Evolutionary conservation across 2,329 filamentous ascomycete species (phyloP).

Genomic region (Teratosphaeria viscida): DNA sequence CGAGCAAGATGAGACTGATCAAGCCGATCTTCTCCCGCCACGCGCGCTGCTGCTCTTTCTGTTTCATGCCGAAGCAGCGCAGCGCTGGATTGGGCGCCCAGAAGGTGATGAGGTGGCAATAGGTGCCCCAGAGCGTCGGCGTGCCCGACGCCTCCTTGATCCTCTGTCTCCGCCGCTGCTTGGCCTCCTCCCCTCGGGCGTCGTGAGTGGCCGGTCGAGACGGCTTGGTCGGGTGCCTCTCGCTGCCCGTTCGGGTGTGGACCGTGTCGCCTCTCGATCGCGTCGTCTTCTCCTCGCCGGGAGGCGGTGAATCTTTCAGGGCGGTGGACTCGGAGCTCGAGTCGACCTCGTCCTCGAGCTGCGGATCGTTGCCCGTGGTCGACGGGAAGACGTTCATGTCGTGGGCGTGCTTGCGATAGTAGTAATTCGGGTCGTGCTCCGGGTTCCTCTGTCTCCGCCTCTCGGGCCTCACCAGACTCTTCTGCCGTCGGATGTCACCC

Average conservation of each 20-base stretch:
- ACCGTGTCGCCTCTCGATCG: background rate
- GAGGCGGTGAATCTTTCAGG: slow-evolving; percentile 30
- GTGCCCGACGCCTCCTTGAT: slow-evolving; percentile 55
- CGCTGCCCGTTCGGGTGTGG: slow-evolving; percentile 25
- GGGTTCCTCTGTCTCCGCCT: slow-evolving; percentile 65
- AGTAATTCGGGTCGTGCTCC: slow-evolving; percentile 80
- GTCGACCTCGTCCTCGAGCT: slow-evolving; percentile 52
- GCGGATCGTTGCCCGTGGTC: slow-evolving; percentile 81
- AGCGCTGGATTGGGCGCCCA: slow-evolving; percentile 84
- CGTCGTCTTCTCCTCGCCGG: slow-evolving; percentile 22
- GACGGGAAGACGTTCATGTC: slow-evolving; percentile 87
- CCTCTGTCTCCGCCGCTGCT: slow-evolving; percentile 44
- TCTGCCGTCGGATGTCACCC: slow-evolving; percentile 57
- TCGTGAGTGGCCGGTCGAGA: slow-evolving; percentile 57
- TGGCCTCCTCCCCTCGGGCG: slow-evolving; percentile 29
- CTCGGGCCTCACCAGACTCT: slow-evolving; percentile 82
- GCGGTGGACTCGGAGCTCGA: slow-evolving; percentile 47
- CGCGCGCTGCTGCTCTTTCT: slow-evolving; percentile 77
- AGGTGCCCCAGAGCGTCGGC: slow-evolving; percentile 87
- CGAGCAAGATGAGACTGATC: slow-evolving; percentile 81
- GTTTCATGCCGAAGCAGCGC: slow-evolving; percentile 71
- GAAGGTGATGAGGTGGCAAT: slow-evolving; percentile 88
- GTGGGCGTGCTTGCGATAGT: slow-evolving; percentile 89
- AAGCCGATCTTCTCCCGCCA: slow-evolving; percentile 98
- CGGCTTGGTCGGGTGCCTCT: slow-evolving; percentile 24